Base-by-base conservation (phyloP, 495 filamentous ascomycete species). In the Daldinia bambusicola region DNA sequence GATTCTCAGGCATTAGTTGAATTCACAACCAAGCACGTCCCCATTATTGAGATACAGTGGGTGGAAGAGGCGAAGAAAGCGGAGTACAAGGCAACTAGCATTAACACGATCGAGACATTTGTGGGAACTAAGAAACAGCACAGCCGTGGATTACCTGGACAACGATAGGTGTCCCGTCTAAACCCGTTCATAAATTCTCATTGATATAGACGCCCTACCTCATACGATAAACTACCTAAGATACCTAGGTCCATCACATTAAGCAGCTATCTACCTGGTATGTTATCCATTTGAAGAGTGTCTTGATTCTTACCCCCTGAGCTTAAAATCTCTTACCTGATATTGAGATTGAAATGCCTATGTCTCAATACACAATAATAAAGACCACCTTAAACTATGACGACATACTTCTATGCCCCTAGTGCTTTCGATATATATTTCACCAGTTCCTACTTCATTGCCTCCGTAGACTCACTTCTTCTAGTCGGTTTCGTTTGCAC, bases 21-120 rank as follows among this genome's bases (percentile, higher is more conserved):
- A 6, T 85, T 83, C 67, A 83, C 84, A 8, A 76, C 81, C 16
- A 74, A 79, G n/a, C 77, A 82, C 59, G 85, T 90, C 0, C 61
- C 75, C 8, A 66, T 77, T 0, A 59, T 83, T 31, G 69, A 82
- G 16, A 50, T 60, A 38, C 57, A 58, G 34, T 76, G 74, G 74
- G 13, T 76, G 30, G 38, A 66, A 22, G 72, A 76, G 58, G 74
- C 71, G 10, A 65, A 31, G 20, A 53, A 45, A 57, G 71, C 67
- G 40, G 62, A 74, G 43, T 65, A 72, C 30, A 60, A 51, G 31
- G 69, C 37, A 14, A 76, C 69, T 16, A 76, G 69, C n/a, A 76
- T 78, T 18, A 78, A 80, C 30, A 61, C 74, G 4, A 76, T 82
- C 6, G 67, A 74, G 41, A 84, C 81, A 40, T 78, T 66, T 20